Conservation (phyloP, 768 basidiomycete species). For the Cystoderma amianthinum region DNA sequence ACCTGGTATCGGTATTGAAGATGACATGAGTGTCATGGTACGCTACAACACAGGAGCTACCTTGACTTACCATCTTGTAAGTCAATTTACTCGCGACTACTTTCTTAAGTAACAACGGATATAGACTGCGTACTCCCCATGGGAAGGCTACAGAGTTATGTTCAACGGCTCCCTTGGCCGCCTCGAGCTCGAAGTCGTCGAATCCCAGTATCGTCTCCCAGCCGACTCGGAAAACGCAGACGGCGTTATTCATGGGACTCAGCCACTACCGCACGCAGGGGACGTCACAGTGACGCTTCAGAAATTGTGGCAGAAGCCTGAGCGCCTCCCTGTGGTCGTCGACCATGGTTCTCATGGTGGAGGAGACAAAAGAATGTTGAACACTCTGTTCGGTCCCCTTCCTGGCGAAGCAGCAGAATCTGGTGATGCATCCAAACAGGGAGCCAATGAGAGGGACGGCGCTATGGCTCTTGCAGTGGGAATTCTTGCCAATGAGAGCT, state of each 20-base stretch:
- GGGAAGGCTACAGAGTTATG: conserved; percentile 45
- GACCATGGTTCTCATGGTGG: conserved; percentile 41
- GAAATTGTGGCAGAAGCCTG: conserved; percentile 33
- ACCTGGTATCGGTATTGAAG: conserved; percentile 38
- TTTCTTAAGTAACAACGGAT: background rate
- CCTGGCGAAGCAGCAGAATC: conserved; percentile 31
- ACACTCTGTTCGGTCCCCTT: conserved; percentile 36
- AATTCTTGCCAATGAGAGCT: conserved; percentile 41
- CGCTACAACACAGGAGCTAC: conserved; percentile 37
- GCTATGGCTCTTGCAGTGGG: conserved; percentile 40
- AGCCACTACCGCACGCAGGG: conserved; percentile 33
- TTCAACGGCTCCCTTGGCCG: conserved; percentile 47
- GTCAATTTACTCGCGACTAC: conserved; percentile 3
- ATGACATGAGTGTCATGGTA: conserved; percentile 44
- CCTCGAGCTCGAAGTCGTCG: conserved; percentile 44
- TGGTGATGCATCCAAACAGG: conserved; percentile 37
- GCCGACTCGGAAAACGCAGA: conserved; percentile 18
- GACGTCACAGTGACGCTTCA: conserved; percentile 35
- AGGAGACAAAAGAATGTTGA: conserved; percentile 40
- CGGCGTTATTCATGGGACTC: conserved; percentile 27
- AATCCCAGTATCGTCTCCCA: conserved; percentile 28
- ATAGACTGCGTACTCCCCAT: conserved; percentile 34
- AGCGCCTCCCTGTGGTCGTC: conserved; percentile 29
- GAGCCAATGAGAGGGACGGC: conserved; percentile 41
- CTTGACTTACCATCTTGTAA: conserved; percentile 46